Evolutionary conservation across 805 yeast genomes (phyloP).

Genomic region (Candida piceae): DNA sequence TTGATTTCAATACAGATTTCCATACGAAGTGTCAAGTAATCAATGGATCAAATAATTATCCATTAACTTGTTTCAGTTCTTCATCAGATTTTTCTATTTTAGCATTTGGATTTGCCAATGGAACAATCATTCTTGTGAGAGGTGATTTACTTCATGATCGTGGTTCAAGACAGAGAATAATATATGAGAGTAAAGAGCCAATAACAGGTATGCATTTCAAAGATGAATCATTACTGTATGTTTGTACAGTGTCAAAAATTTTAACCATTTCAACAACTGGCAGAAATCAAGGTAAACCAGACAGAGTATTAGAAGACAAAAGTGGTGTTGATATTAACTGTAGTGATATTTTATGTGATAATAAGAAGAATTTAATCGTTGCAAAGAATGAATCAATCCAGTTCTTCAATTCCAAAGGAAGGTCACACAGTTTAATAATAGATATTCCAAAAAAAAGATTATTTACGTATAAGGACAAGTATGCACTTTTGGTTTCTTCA

Average conservation of each 20-base stretch:
- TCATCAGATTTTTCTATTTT: conserved; percentile 54
- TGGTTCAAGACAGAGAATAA: conserved; percentile 81
- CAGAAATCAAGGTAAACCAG: conserved; percentile 63
- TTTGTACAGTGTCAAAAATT: conserved; percentile 69
- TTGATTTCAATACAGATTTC: conserved; percentile 36
- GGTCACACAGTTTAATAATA: conserved; percentile 49
- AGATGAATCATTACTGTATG: conserved; percentile 52
- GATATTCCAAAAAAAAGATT: conserved; percentile 52
- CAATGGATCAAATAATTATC: conserved; percentile 74
- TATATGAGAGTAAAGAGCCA: conserved; percentile 73
- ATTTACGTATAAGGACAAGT: conserved; percentile 38
- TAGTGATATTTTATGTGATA: conserved; percentile 30
- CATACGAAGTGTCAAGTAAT: conserved; percentile 58
- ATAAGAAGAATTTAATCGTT: conserved; percentile 43
- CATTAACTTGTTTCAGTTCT: conserved; percentile 61
- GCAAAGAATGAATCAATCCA: conserved; percentile 61
- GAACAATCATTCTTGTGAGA: conserved; percentile 71
- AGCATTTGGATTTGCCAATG: conserved; percentile 80
- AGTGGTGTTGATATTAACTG: conserved; percentile 49
- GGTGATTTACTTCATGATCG: conserved; percentile 88
- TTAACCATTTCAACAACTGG: conserved; percentile 74
- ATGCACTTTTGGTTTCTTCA: conserved; percentile 57
- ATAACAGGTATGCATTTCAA: conserved; percentile 70
- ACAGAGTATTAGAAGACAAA: conserved; percentile 38
- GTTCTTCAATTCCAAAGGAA: conserved; percentile 53